Evolutionary conservation across 2,329 filamentous ascomycete species (phyloP), one percentile per base, ranked within the genome.

Genomic region (Xylariaceae sp.): DNA sequence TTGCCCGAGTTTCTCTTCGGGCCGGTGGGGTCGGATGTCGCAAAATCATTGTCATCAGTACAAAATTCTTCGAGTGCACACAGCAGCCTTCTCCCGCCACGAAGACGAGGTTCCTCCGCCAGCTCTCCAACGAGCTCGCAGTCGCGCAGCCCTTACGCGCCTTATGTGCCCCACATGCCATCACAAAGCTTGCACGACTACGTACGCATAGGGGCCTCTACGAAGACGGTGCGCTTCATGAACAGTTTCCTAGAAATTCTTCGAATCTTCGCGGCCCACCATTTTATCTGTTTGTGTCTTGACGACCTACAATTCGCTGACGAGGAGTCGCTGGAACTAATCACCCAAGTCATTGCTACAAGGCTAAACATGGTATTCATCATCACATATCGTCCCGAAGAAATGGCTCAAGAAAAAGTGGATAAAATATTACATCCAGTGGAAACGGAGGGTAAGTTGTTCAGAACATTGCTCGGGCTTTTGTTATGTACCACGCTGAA

Each of bases 291-390:
- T 65, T 85, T 96, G 63, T 91, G 86, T 63, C 73, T 96, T 31
- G 92, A 96, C 65, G 92, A 96, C 70, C 74, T 96, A 34, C 91
- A 96, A 64, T 94, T 90, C 69, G 90, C 91, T 5, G 92, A 96
- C 67, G 83, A 87, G 30, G 92, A 96, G 69, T 94, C 88, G 11
- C 73, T 94, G 47, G 89, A 95, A 55, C 76, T 96, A 50, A 86
- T 96, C 40, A 81, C 86, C 12, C 86, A 91, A 64, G 90, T 96
- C 50, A 83, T 95, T 53, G 78, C 80, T 49, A 84, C 87, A 1
- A 86, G 87, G 60, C 82, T 96, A 57, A 89, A 88, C 26, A 87
- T 96, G 73, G 84, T 92, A 26, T 77, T 95, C 32, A 84, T 95
- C 51, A 74, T 96, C 50, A 94, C 91, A 0, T 87, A 86, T 62